Percentiles rank a stretch among this genome's conserved stretches.
Evolutionary conservation across 768 basidiomycete genomes (phyloP).

Genomic region (Pulveroboletus sp.): DNA sequence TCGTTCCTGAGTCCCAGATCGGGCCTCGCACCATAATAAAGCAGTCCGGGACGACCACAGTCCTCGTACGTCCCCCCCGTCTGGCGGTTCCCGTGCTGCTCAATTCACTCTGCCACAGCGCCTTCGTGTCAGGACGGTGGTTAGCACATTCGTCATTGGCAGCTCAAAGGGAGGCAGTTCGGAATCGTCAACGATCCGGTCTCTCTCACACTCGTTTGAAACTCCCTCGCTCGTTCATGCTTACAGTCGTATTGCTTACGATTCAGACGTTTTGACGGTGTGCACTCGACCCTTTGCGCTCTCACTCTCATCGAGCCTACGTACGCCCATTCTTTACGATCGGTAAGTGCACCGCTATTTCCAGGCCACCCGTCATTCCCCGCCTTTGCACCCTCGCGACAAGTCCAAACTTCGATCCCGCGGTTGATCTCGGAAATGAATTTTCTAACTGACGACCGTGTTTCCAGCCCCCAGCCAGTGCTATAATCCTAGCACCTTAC

Average conservation of each 20-base stretch:
- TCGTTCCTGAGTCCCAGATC: constrained; percentile 10
- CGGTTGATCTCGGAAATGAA: constrained; percentile 16
- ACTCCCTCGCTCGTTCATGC: constrained; percentile 15
- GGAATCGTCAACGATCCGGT: constrained; percentile 1
- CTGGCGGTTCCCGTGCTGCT: neutral
- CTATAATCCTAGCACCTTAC: constrained; percentile 5
- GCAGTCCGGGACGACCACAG: too few species aligned
- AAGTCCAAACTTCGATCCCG: neutral
- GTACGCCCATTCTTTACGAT: constrained; percentile 20
- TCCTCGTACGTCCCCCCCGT: neutral
- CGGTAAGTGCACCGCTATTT: constrained; percentile 16
- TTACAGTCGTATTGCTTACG: constrained; percentile 8
- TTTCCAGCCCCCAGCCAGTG: constrained; percentile 12
- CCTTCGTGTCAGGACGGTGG: constrained; percentile 10
- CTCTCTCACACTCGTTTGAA: constrained; percentile 6
- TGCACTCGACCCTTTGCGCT: too few species aligned
- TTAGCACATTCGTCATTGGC: neutral
- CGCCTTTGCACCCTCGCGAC: constrained; percentile 5
- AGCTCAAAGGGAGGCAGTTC: constrained; percentile 14
- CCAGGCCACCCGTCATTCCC: constrained; percentile 1
- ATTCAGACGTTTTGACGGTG: too few species aligned
- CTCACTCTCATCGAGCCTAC: neutral
- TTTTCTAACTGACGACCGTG: constrained; percentile 16
- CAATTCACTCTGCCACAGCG: too few species aligned
- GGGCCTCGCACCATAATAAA: constrained; percentile 7